phyloP scores from a whole-genome alignment of 2,329 filamentous ascomycete genomes.

The Xylariaceae sp. region DNA sequence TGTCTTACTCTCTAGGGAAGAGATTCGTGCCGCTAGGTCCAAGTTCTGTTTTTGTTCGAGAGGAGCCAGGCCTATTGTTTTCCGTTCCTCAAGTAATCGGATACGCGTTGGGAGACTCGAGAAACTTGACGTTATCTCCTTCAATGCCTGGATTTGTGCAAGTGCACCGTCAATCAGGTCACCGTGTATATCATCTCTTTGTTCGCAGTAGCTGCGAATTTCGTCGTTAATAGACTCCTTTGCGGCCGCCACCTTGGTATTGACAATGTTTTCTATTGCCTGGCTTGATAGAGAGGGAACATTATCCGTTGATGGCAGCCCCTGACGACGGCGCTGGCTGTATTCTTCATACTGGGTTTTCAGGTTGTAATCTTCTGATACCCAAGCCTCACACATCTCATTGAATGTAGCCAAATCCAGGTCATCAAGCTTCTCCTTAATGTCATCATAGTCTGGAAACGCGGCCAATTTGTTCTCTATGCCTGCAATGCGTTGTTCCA shows the following conservation, averaged over 20 bases:
- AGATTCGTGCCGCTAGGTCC: slow-evolving; percentile 6
- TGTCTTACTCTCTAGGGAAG: slow-evolving; percentile 2
- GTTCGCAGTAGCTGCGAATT: neutral
- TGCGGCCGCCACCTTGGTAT: slow-evolving; percentile 1
- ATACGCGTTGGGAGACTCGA: slow-evolving; percentile 1
- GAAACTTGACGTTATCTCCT: neutral
- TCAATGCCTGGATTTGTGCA: neutral
- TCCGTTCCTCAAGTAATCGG: slow-evolving; percentile 15
- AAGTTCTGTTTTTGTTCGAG: slow-evolving; percentile 10
- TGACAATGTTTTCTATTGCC: slow-evolving; percentile 3
- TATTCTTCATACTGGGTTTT: slow-evolving; percentile 13
- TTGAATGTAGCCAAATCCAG: slow-evolving; percentile 8
- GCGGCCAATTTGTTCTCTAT: slow-evolving; percentile 6
- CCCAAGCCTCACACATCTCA: slow-evolving; percentile 16
- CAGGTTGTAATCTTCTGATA: slow-evolving; percentile 3
- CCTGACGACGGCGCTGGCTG: neutral
- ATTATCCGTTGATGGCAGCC: neutral
- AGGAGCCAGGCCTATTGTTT: neutral
- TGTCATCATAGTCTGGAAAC: slow-evolving; percentile 8
- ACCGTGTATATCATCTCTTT: slow-evolving; percentile 14
- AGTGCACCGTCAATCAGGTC: slow-evolving; percentile 18
- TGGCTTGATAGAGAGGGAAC: neutral
- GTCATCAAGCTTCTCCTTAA: slow-evolving; percentile 15
- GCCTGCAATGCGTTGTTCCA: slow-evolving; percentile 5
- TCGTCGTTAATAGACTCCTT: slow-evolving; percentile 3